Evolutionary conservation across 2,329 filamentous ascomycete species (phyloP).

Genomic region (Arthrobotrys iridis): DNA sequence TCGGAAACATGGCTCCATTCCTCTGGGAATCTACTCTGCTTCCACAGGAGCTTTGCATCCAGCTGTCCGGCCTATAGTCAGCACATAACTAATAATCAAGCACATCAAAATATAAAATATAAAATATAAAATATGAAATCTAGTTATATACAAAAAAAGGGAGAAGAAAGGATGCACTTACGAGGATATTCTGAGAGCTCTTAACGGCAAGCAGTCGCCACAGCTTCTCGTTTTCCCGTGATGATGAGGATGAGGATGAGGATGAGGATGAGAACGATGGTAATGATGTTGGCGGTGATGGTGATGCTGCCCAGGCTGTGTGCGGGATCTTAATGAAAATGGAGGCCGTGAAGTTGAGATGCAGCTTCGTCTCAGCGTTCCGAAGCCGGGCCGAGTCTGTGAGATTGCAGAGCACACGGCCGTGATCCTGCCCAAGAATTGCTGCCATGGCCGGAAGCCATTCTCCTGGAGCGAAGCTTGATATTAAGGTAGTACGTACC

Average conservation of each 20-base stretch:
- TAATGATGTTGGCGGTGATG: not conserved
- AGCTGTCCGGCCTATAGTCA: not conserved
- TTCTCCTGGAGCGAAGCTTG: not conserved
- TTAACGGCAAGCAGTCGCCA: slow-evolving; percentile 39
- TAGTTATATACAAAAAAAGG: not conserved
- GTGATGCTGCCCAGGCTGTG: not conserved
- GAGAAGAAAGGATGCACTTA: not conserved
- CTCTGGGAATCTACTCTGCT: slow-evolving; percentile 19
- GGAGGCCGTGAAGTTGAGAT: slow-evolving; percentile 37
- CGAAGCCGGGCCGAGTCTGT: slow-evolving; percentile 35
- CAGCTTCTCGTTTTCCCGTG: not conserved
- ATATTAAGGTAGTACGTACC: not conserved
- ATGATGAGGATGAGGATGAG: not conserved
- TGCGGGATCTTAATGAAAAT: slow-evolving; percentile 33
- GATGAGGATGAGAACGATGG: not conserved
- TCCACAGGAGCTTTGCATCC: slow-evolving; percentile 37
- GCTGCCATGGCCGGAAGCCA: slow-evolving; percentile 22
- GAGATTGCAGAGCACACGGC: slow-evolving; percentile 1
- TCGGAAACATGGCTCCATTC: slow-evolving; percentile 36
- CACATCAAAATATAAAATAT: not conserved
- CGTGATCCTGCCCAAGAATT: not conserved
- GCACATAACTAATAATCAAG: not conserved
- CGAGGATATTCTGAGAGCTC: slow-evolving; percentile 26
- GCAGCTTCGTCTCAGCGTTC: slow-evolving; percentile 29
- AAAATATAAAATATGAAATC: not conserved